Conservation (phyloP, 331 rosid genomes). For the Pyracantha coccinea region DNA sequence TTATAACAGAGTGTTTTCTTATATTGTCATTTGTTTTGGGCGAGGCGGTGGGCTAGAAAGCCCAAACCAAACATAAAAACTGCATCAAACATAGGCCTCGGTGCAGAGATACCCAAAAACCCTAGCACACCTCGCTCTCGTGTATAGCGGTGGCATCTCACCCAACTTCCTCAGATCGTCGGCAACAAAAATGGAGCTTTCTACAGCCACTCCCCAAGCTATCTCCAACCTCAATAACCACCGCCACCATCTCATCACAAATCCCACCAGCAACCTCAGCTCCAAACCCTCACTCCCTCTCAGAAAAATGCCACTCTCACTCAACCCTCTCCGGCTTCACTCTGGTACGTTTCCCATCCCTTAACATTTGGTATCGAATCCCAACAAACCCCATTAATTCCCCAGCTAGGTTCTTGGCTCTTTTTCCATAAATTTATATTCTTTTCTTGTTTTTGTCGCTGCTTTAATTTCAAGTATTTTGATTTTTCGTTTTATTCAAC, state of each 20-base stretch:
- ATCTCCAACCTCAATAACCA: constrained; percentile 3
- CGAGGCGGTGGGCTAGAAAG: not conserved
- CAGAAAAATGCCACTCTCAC: constrained; percentile 1
- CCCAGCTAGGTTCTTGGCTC: not conserved
- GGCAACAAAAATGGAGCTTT: constrained; percentile 20
- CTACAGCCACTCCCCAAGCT: constrained; percentile 7
- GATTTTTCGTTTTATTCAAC: not conserved
- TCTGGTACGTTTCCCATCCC: constrained; percentile 51
- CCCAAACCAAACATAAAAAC: not conserved
- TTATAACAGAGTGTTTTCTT: too few relatives aligned
- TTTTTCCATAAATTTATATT: not conserved
- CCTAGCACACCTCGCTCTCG: not conserved
- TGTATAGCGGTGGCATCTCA: not conserved
- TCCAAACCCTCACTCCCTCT: constrained; percentile 19
- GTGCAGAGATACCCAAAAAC: not conserved
- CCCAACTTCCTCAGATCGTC: not conserved
- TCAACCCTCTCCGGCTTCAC: constrained; percentile 6
- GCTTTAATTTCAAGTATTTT: not conserved
- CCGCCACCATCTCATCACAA: not conserved
- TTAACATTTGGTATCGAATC: constrained; percentile 7
- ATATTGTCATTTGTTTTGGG: not conserved
- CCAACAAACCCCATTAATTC: not conserved
- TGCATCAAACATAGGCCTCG: not conserved
- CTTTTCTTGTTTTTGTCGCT: not conserved
- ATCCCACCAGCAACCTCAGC: not conserved